Conservation (phyloP, 306 rosid genomes). For the Abrus precatorius region DNA sequence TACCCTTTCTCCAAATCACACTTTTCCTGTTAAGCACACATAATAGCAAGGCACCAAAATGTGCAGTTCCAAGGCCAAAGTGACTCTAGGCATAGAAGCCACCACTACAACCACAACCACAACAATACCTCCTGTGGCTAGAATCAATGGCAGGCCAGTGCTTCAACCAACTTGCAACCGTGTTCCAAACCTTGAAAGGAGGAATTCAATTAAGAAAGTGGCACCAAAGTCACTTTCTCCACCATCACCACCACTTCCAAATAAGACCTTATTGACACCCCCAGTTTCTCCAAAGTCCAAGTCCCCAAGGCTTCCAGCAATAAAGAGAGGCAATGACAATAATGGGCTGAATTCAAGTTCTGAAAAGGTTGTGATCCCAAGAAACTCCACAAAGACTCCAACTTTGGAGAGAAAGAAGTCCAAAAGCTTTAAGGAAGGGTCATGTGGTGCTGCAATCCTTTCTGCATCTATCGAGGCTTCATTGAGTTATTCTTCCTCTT, state of each 20-base stretch:
- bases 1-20: neutral
- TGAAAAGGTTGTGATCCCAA: constrained; percentile 72
- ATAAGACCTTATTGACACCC: constrained; percentile 58
- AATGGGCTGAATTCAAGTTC: constrained; percentile 69
- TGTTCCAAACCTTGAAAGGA: constrained; percentile 74
- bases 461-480: constrained; percentile 63
- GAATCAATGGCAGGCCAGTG: constrained; percentile 80
- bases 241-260: constrained; percentile 47
- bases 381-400: constrained; percentile 57
- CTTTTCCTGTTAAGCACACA: neutral
- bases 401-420: constrained; percentile 86
- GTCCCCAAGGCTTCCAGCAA: constrained; percentile 82
- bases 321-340: constrained; percentile 73
- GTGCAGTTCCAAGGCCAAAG: constrained; percentile 82
- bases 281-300: constrained; percentile 82
- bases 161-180: constrained; percentile 92
- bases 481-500: constrained; percentile 75
- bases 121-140: constrained; percentile 53
- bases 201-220: constrained; percentile 71
- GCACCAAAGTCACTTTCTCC: constrained; percentile 61
- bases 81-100: constrained; percentile 62
- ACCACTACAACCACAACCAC: constrained; percentile 37
- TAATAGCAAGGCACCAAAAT: constrained; percentile 41
- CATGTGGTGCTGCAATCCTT: constrained; percentile 10
- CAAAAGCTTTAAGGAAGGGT: constrained; percentile 80